Percentiles rank a stretch among this genome's conserved stretches.
Evolutionary conservation across 2,329 filamentous ascomycete genomes (phyloP).

Genomic region (Aspergillus viridinutans): DNA sequence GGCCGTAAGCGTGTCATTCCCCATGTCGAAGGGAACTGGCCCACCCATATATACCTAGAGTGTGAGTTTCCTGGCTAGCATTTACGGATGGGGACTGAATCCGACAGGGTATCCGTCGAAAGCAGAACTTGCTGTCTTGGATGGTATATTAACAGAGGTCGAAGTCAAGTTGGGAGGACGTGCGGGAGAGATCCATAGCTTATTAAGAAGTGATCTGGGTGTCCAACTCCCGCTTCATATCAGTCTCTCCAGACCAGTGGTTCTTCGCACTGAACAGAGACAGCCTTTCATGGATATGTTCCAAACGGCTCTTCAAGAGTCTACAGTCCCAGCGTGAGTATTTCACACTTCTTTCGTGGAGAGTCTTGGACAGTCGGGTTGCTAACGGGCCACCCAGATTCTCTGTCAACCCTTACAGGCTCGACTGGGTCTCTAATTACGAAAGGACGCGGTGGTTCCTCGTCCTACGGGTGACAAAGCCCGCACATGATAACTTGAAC

Average conservation of each 20-base stretch:
- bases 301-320: constrained; percentile 39
- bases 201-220: constrained; percentile 73
- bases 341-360: not conserved
- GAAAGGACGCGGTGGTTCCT: constrained; percentile 75
- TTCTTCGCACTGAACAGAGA: constrained; percentile 68
- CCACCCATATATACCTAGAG: constrained; percentile 86
- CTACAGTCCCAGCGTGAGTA: constrained; percentile 45
- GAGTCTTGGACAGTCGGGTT: not conserved
- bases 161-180: constrained; percentile 37
- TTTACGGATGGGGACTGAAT: constrained; percentile 8
- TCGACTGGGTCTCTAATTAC: constrained; percentile 65
- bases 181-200: constrained; percentile 54
- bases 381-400: constrained; percentile 42
- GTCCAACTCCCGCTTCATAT: constrained; percentile 80
- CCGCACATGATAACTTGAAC: constrained; percentile 53
- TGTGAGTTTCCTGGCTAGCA: constrained; percentile 56
- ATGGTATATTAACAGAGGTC: constrained; percentile 24
- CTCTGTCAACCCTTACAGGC: constrained; percentile 39
- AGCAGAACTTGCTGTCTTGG: constrained; percentile 30
- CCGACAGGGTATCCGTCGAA: constrained; percentile 38
- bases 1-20: constrained; percentile 78
- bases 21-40: constrained; percentile 87
- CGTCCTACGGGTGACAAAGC: constrained; percentile 60
- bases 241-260: constrained; percentile 78
- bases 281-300: constrained; percentile 62